Percentiles rank a stretch among this genome's conserved stretches.
Conservation (phyloP, 2,329 filamentous ascomycete genomes). For the Phialocephala subalpina region DNA sequence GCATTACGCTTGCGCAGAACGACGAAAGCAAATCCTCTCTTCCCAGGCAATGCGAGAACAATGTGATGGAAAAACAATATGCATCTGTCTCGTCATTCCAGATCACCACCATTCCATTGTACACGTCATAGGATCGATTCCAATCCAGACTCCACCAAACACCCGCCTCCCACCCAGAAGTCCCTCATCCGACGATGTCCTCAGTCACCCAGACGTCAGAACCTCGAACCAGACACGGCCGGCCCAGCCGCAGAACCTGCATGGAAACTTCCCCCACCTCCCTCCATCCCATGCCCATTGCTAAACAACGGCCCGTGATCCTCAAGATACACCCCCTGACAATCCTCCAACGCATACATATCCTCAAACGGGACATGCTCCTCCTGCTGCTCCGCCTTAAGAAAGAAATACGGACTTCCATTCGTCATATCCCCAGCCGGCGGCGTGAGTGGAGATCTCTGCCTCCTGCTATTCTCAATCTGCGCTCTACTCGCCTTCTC, state of each 20-base stretch:
- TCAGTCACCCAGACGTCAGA: background rate
- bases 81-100: conserved; percentile 10
- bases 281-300: conserved; percentile 21
- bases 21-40: conserved; percentile 2
- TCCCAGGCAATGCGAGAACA: background rate
- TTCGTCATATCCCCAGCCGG: conserved; percentile 23
- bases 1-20: conserved; percentile 3
- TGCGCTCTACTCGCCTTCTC: conserved; percentile 10
- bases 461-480: conserved; percentile 20
- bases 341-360: conserved; percentile 36
- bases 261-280: background rate
- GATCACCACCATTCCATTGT: conserved; percentile 15
- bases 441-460: conserved; percentile 38
- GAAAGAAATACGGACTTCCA: conserved; percentile 30
- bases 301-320: conserved; percentile 38
- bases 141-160: background rate
- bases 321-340: conserved; percentile 40
- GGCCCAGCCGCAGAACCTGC: background rate
- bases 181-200: background rate
- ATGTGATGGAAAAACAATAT: conserved; percentile 14
- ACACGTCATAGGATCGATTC: conserved; percentile 15
- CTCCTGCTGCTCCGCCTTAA: conserved; percentile 33
- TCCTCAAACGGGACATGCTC: conserved; percentile 32
- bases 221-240: background rate
- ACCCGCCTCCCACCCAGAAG: background rate